A percentile compares a stretch with the other conserved stretches of the same genome.
Conservation (phyloP, 352 stramenopile species). For the Globisporangium perplexum region DNA sequence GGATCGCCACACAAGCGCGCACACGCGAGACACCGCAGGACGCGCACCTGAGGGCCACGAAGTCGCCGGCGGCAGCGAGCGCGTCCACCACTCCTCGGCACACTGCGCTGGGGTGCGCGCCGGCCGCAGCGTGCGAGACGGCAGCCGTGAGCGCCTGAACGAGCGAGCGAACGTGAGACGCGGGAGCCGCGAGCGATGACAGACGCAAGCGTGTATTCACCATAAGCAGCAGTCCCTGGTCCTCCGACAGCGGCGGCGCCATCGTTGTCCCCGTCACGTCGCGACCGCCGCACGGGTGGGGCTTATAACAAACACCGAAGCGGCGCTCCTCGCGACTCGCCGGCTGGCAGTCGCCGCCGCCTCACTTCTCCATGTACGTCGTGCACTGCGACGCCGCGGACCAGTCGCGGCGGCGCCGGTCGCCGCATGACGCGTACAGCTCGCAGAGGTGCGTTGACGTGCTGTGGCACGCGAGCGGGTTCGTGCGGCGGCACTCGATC, state of each 20-base stretch:
- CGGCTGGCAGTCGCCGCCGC: too few relatives aligned
- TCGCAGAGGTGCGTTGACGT: constrained; percentile 83
- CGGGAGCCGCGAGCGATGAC: neutral
- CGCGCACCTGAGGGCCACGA: constrained; percentile 15
- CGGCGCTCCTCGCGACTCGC: too few relatives aligned
- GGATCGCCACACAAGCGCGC: neutral
- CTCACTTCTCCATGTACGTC: constrained; percentile 46
- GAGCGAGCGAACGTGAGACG: neutral
- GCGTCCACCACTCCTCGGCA: neutral
- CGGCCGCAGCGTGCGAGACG: neutral
- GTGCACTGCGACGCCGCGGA: constrained; percentile 62
- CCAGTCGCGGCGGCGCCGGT: constrained; percentile 78
- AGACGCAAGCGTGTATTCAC: constrained; percentile 1
- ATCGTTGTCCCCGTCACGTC: too few relatives aligned
- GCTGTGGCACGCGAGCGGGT: constrained; percentile 79
- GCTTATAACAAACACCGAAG: neutral
- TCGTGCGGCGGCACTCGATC: constrained; percentile 75
- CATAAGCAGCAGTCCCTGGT: constrained; percentile 11
- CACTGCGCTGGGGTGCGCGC: neutral
- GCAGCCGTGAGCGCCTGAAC: neutral
- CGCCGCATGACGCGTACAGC: constrained; percentile 73
- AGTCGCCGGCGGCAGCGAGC: constrained; percentile 4
- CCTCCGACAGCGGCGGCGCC: constrained; percentile 5
- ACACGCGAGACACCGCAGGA: neutral
- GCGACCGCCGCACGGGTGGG: too few relatives aligned